Conservation (phyloP, 2,329 filamentous ascomycete species). For the Paecilomyces sp. region DNA sequence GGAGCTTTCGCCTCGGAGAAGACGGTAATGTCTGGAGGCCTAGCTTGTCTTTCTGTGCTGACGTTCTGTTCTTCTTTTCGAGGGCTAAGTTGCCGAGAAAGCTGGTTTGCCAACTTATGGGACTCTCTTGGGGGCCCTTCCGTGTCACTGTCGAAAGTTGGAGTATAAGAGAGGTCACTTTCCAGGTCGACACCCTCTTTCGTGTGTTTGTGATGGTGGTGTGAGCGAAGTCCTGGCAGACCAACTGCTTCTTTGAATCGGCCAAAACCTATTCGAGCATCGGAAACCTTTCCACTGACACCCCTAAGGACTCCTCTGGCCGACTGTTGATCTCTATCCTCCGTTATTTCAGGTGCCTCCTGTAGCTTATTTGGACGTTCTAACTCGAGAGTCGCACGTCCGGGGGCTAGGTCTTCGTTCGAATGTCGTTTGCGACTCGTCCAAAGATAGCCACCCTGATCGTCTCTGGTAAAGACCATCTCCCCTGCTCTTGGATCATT, state of each 20-base stretch:
- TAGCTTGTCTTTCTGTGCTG: constrained; percentile 7
- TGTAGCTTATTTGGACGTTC: constrained; percentile 23
- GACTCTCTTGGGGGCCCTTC: constrained; percentile 14
- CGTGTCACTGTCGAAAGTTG: constrained; percentile 21
- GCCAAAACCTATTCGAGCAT: constrained; percentile 74
- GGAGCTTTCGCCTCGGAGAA: constrained; percentile 16
- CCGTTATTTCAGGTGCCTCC: constrained; percentile 18
- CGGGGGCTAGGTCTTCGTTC: constrained; percentile 30
- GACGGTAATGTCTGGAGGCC: not conserved
- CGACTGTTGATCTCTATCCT: constrained; percentile 40
- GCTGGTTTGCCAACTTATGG: constrained; percentile 1
- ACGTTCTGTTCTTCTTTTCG: constrained; percentile 8
- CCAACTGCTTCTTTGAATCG: constrained; percentile 83
- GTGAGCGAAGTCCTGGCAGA: constrained; percentile 29
- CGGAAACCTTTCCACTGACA: constrained; percentile 69
- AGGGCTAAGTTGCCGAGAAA: not conserved
- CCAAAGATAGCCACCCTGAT: constrained; percentile 41
- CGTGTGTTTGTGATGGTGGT: constrained; percentile 30
- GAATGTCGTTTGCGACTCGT: constrained; percentile 32
- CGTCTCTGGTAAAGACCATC: constrained; percentile 38
- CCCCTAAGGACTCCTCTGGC: constrained; percentile 68
- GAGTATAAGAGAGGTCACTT: constrained; percentile 19
- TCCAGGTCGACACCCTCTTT: constrained; percentile 27
- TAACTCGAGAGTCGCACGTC: constrained; percentile 20
- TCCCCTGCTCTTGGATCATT: constrained; percentile 27